These are phyloP conservation scores for Teratosphaeria nubilosa DNA, from an alignment of 2,329 filamentous ascomycete species.

Conservation along the genomic window DNA sequence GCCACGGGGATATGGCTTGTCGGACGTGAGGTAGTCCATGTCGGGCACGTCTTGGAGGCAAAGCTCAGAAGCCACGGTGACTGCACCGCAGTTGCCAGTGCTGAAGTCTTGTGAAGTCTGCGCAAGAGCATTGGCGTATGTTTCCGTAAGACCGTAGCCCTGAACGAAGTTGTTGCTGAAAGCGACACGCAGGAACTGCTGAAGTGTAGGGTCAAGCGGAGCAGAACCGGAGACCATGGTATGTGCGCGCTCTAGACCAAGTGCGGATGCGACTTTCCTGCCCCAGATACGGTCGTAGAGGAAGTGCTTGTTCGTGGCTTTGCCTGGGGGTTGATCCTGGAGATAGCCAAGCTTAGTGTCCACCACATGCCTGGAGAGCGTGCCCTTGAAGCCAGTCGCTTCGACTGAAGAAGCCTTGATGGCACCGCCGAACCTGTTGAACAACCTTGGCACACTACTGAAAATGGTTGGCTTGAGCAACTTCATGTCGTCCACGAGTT, in stretches of 20 bases:
- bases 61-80: constrained; percentile 57
- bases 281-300: constrained; percentile 84
- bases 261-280: constrained; percentile 70
- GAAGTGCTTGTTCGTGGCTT: constrained; percentile 69
- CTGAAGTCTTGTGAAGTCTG: constrained; percentile 64
- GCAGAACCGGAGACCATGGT: constrained; percentile 82
- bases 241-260: constrained; percentile 65
- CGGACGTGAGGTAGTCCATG: constrained; percentile 81
- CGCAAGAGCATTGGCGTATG: constrained; percentile 65
- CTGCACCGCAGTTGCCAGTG: constrained; percentile 70
- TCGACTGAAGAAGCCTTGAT: constrained; percentile 73
- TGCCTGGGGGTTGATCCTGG: constrained; percentile 50
- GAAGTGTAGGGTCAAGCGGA: constrained; percentile 77
- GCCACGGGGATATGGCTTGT: constrained; percentile 82
- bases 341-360: constrained; percentile 70
- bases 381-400: constrained; percentile 67
- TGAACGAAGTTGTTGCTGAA: constrained; percentile 72
- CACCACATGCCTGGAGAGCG: constrained; percentile 70
- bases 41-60: constrained; percentile 84
- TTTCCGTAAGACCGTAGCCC: constrained; percentile 90
- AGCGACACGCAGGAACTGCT: constrained; percentile 77
- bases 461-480: constrained; percentile 72
- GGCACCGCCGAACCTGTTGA: constrained; percentile 77
- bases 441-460: constrained; percentile 81
- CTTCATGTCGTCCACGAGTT: constrained; percentile 86